Evolutionary conservation across 257 asterid species (phyloP).

Genomic region (Solanum verrucosum): DNA sequence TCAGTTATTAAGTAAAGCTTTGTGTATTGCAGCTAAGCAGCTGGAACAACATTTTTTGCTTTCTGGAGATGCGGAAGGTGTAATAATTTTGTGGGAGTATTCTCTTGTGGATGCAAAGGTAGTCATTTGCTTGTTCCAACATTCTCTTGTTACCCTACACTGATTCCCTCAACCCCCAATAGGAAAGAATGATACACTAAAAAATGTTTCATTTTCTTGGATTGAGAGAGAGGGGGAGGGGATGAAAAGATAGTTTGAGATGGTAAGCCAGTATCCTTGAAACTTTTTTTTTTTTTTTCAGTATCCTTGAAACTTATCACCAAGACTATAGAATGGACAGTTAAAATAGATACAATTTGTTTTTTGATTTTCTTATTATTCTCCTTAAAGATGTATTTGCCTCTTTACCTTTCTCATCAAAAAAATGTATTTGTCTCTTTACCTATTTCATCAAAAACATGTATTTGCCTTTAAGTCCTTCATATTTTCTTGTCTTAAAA

Average conservation of each 20-base stretch:
- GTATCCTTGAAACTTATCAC: background rate
- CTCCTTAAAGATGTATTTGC: background rate
- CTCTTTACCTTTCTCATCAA: background rate
- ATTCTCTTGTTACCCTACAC: background rate
- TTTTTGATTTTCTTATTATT: background rate
- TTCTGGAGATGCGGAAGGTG: constrained; percentile 93
- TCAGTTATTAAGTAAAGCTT: background rate
- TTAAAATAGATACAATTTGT: background rate
- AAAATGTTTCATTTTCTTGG: background rate
- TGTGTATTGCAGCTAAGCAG: constrained; percentile 38
- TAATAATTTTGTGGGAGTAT: constrained; percentile 73
- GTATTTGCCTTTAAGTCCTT: background rate
- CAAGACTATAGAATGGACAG: background rate
- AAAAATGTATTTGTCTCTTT: background rate
- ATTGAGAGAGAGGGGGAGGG: background rate
- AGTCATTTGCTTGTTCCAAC: background rate
- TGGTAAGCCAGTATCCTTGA: background rate
- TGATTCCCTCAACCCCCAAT: background rate
- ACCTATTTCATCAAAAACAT: background rate
- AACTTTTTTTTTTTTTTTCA: background rate
- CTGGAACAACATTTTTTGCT: constrained; percentile 55
- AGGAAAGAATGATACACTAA: background rate
- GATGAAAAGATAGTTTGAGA: background rate
- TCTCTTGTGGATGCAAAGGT: constrained; percentile 64
- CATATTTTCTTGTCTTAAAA: background rate